These are phyloP conservation scores for Neolentinus lepideus DNA, from an alignment of 1,284 basidiomycete species.

Conservation along the genomic window DNA sequence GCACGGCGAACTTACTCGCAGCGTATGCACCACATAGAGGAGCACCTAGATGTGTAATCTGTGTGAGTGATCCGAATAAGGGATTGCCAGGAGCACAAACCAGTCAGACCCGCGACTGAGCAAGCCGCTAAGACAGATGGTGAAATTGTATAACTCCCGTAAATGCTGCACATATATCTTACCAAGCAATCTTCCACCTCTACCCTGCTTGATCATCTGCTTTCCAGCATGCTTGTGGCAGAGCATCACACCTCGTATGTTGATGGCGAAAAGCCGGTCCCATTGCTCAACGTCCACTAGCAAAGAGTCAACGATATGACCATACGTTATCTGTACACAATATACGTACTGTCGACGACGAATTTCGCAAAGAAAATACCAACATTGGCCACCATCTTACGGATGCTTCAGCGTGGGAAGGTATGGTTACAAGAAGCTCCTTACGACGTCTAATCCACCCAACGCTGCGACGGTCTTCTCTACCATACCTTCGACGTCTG, in stretches of 20 bases:
- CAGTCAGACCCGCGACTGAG: constrained; percentile 11
- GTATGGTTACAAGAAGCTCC: not conserved
- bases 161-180: not conserved
- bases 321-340: not conserved
- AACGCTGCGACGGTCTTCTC: constrained; percentile 17
- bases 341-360: constrained; percentile 15
- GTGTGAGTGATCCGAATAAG: too few species aligned
- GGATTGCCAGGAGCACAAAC: not conserved
- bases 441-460: constrained; percentile 20
- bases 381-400: constrained; percentile 25
- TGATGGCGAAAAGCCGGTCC: constrained; percentile 10
- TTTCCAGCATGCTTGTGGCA: constrained; percentile 22
- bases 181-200: constrained; percentile 22
- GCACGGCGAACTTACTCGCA: constrained; percentile 26
- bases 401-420: not conserved
- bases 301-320: not conserved
- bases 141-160: not conserved
- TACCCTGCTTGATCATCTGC: constrained; percentile 23
- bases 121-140: constrained; percentile 7
- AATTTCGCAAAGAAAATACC: constrained; percentile 13
- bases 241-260: constrained; percentile 14
- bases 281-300: constrained; percentile 8
- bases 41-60: constrained; percentile 8
- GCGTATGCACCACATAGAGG: constrained; percentile 16
- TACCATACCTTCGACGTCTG: constrained; percentile 21